Base-by-base conservation (phyloP, 805 yeast species). In the Candida vaughaniae region DNA sequence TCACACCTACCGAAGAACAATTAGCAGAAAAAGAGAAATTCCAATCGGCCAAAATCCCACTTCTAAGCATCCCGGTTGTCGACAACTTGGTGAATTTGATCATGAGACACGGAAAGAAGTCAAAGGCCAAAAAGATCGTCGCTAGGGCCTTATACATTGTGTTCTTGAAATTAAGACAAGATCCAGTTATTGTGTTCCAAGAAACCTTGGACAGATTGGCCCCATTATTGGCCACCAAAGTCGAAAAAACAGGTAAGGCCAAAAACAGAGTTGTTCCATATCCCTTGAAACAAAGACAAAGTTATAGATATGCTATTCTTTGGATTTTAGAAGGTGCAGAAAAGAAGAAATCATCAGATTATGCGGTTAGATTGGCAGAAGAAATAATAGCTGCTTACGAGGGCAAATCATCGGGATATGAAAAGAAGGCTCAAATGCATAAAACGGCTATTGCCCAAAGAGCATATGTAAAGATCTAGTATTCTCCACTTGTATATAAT, bases 101-200 rank as follows among this genome's bases (percentile, higher is more conserved):
- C 43, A 93, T 93, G 98, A 80, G 86, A 55, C 82, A 87, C 56
- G 99, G 99, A 29, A 81, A 82, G 60, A 93, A 90, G 60, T 77
- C 85, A 38, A 66, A 71, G 33, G 97, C 98, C 0, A 82, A 82
- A 55, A 82, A 75, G 49, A 71, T 74, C 33, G 70, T 93, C 38
- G 75, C 82, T 36, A 75, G 82, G 55, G 95, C 97, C 0, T 69
- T 93, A 35, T 89, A 90, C 55, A 66, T 90, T 33, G 83, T 82
- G 28, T 85, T 77, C 60, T 72, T 88, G 47, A 78, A 81, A 52
- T 69, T 78, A 10, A 76, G 96, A 60, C 56, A 70, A 48, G 91
- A 93, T 57, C 98, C 98, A 3, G 82, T 90, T 16, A 75, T 75
- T 29, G 71, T 85, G 16, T 73, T 93, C 48, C 80, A 82, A 53